These are phyloP conservation scores for Musa itinerans DNA, from an alignment of 176 grass and related monocot genomes.

Conservation along the genomic window DNA sequence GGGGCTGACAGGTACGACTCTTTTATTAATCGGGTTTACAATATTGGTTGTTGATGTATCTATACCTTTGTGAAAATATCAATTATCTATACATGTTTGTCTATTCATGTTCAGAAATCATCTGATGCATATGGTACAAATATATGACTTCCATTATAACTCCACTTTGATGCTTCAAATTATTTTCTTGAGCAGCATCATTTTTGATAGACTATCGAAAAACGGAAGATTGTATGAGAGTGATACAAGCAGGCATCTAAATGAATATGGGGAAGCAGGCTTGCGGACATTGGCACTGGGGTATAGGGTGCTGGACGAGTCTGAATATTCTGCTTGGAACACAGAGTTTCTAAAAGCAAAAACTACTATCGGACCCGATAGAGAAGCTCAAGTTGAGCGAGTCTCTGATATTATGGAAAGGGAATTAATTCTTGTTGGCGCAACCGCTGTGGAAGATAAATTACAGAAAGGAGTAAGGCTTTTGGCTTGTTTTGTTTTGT, in stretches of 20 bases:
- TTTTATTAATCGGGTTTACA: constrained; percentile 9
- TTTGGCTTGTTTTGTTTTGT: not conserved
- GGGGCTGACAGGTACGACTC: constrained; percentile 77
- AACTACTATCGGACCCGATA: constrained; percentile 78
- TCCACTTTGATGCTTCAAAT: not conserved
- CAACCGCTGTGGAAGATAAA: constrained; percentile 94
- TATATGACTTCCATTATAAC: not conserved
- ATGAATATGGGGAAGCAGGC: constrained; percentile 89
- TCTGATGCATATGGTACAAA: not conserved
- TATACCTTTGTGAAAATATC: constrained; percentile 9
- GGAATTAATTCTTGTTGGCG: constrained; percentile 88
- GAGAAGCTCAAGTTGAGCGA: constrained; percentile 65
- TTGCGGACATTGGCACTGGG: constrained; percentile 75
- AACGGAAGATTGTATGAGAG: constrained; percentile 64
- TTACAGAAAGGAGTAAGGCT: constrained; percentile 68
- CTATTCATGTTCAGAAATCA: not conserved
- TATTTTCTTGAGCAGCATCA: constrained; percentile 44
- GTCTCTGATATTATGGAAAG: constrained; percentile 86
- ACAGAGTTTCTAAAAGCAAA: constrained; percentile 81
- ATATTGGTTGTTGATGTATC: not conserved
- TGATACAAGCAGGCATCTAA: constrained; percentile 72
- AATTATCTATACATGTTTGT: not conserved
- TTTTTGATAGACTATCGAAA: constrained; percentile 95
- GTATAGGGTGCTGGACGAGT: constrained; percentile 77
- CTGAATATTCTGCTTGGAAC: constrained; percentile 87